Evolutionary conservation across 768 basidiomycete species (phyloP), one percentile per base, ranked within the genome.

Genomic region (Boletellus emodensis): DNA sequence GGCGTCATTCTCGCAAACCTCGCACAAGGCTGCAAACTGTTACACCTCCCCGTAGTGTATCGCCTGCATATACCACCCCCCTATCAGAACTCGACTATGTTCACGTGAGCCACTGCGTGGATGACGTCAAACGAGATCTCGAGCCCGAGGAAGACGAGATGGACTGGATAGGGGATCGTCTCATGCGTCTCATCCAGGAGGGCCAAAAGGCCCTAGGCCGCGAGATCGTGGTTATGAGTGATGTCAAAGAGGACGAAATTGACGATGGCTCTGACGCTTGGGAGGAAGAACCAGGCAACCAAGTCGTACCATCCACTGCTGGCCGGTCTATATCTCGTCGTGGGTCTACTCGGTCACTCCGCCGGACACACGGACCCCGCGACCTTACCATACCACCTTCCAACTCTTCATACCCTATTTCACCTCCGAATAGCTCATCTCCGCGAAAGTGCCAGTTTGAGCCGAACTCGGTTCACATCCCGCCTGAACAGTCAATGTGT

Each of bases 201-300:
- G 90, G 90, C 14, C 83, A 87, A 62, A 81, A 78, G 40, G 90
- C 90, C 0, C 75, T 93, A 7, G 80, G 78, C 13, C 73, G 78
- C n/a, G 88, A 92, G 62, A 75, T 93, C 14, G 89, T 92, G 9
- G 80, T 90, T 4, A 80, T 83, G 78, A 83, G 82, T 53, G 88
- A 90, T 41, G 74, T 75, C 4, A 74, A 82, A 49, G 86, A 88
- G 56, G 88, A 90, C 51, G 83, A 84, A 58, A 79, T 83, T 4
- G 90, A 90, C 53, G 88, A 90, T 60, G 89, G 86, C 2, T 75
- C 74, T 7, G 87, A 80, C 8, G 75, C 72, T 2, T 92, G 90
- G 90, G 83, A 84, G 49, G 88, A 90, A 47, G 84, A 86, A 38
- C 75, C 43, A n/a, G 48, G 53, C 6, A 22, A 24, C 6, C 47